Conservation (phyloP, 768 basidiomycete species). For the Mycena indigotica region DNA sequence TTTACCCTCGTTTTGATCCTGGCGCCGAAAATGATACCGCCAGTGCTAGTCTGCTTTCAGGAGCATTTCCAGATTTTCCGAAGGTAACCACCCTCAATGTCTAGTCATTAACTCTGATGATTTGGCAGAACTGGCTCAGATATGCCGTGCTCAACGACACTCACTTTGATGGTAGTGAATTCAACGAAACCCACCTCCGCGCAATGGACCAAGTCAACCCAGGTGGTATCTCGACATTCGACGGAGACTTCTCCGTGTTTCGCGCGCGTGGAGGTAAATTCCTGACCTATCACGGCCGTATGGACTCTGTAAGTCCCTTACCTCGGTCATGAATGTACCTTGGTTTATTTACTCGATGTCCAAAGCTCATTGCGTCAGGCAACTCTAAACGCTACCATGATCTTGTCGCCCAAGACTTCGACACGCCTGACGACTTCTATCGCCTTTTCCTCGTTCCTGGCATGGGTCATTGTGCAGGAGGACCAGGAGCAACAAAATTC, state of each 20-base stretch:
- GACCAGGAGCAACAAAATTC: slow-evolving; percentile 20
- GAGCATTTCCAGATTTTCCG: neutral
- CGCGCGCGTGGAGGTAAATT: slow-evolving; percentile 28
- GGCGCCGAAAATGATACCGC: slow-evolving; percentile 2
- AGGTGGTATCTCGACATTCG: slow-evolving; percentile 20
- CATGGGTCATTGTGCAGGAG: slow-evolving; percentile 28
- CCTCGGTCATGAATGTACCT: neutral
- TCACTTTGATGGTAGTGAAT: slow-evolving; percentile 4
- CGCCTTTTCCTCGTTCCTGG: slow-evolving; percentile 30
- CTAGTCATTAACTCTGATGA: neutral
- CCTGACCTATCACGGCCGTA: slow-evolving; percentile 29
- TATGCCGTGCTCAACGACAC: slow-evolving; percentile 18
- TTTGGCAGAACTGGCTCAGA: slow-evolving; percentile 11
- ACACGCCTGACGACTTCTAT: slow-evolving; percentile 25
- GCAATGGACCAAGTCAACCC: slow-evolving; percentile 3
- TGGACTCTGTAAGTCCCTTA: slow-evolving; percentile 8
- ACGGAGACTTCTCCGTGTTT: slow-evolving; percentile 24
- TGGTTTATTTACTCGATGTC: neutral
- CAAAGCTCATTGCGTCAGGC: slow-evolving; percentile 25
- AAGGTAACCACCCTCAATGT: neutral
- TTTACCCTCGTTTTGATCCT: slow-evolving; percentile 23
- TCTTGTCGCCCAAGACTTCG: slow-evolving; percentile 21
- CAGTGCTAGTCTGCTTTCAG: neutral
- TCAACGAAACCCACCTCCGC: neutral
- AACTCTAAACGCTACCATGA: slow-evolving; percentile 25